Evolutionary conservation across 805 yeast species (phyloP).

Genomic region (Lipomyces lipofer): DNA sequence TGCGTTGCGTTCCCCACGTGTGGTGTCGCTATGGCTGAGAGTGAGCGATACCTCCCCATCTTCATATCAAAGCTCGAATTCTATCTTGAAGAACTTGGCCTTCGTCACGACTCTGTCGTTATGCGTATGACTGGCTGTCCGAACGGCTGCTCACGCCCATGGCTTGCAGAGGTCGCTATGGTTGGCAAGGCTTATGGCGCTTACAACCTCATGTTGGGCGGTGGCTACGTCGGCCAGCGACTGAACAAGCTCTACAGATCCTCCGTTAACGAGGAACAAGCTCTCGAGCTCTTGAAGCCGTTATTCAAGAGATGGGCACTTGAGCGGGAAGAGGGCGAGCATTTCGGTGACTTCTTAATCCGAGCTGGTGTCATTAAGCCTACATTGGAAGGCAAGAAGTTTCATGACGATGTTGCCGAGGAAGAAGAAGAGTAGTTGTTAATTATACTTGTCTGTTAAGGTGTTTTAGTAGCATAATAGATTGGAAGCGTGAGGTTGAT

Average conservation of each 20-base stretch:
- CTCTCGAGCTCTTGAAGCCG: conserved; percentile 72
- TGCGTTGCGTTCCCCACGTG: conserved; percentile 99
- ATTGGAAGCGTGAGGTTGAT: not conserved
- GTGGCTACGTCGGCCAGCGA: conserved; percentile 92
- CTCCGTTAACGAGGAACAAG: conserved; percentile 88
- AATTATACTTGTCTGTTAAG: not conserved
- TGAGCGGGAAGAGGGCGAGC: conserved; percentile 89
- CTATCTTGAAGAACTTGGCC: conserved; percentile 87
- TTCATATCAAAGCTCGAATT: conserved; percentile 78
- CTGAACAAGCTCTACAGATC: conserved; percentile 85
- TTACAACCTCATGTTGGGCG: conserved; percentile 91
- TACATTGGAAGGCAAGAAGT: conserved; percentile 84
- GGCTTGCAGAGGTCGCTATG: conserved; percentile 94
- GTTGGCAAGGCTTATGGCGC: conserved; percentile 95
- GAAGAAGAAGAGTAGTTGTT: conserved; percentile 40
- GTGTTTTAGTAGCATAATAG: not conserved
- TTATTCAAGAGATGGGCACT: conserved; percentile 91
- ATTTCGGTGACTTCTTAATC: conserved; percentile 89
- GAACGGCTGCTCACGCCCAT: conserved; percentile 97
- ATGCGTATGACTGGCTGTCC: conserved; percentile 99
- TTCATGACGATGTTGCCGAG: conserved; percentile 92
- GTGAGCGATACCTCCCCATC: conserved; percentile 86
- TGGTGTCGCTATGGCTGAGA: conserved; percentile 98
- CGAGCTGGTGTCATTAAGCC: conserved; percentile 87
- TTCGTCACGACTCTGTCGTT: conserved; percentile 89